Percentiles rank a stretch among this genome's conserved stretches.
Evolutionary conservation across 2,329 filamentous ascomycete species (phyloP).

Genomic region (Monosporascus sp.): DNA sequence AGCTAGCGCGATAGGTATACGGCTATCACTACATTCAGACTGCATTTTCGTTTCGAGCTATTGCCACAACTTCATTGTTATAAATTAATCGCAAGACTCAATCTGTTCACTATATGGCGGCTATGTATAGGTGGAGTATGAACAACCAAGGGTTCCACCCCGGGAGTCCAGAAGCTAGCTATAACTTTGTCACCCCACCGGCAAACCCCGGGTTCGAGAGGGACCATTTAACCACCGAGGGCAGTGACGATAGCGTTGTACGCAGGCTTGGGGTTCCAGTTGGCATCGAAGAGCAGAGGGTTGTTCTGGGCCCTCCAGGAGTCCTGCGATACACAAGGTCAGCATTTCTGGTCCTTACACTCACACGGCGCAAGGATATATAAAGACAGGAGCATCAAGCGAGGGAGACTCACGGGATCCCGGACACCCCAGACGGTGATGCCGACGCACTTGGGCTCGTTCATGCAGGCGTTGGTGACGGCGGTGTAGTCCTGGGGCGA

Average conservation of each 20-base stretch:
- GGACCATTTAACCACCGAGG: conserved; percentile 16
- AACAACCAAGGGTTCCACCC: neutral
- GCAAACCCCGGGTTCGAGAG: neutral
- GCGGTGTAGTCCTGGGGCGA: conserved; percentile 53
- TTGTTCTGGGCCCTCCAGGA: conserved; percentile 46
- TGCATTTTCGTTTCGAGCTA: neutral
- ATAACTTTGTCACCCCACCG: too few species aligned
- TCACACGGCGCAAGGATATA: neutral
- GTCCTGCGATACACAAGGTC: conserved; percentile 27
- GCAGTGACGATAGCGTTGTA: conserved; percentile 42
- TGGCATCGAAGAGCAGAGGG: conserved; percentile 50
- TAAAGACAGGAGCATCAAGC: conserved; percentile 1
- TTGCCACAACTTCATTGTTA: neutral
- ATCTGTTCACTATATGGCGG: neutral
- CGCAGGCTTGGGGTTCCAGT: conserved; percentile 46
- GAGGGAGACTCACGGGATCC: conserved; percentile 31
- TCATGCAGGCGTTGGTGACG: conserved; percentile 53
- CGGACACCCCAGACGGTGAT: conserved; percentile 60
- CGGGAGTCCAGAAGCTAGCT: too few species aligned
- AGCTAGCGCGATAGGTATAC: neutral
- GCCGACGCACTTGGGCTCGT: conserved; percentile 55
- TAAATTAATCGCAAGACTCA: neutral
- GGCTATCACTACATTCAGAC: neutral
- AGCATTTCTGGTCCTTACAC: neutral
- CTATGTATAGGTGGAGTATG: neutral